Evolutionary conservation across 768 basidiomycete genomes (phyloP).

Genomic region (Cystobasidium onofrii): DNA sequence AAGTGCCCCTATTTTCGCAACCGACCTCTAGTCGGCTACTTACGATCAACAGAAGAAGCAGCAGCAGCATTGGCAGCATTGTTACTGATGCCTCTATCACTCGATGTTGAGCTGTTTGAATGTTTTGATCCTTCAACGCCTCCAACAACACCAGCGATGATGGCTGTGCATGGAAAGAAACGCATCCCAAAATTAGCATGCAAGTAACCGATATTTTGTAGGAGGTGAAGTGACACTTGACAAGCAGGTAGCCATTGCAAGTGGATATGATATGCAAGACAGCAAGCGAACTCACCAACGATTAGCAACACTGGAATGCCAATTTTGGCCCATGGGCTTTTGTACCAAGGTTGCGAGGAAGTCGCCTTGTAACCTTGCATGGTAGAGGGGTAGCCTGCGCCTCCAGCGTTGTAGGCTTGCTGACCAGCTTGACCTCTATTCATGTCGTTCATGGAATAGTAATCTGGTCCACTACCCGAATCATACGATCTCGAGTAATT

Average conservation of each 20-base stretch:
- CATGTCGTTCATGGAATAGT: background rate
- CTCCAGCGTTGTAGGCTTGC: background rate
- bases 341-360: slow-evolving; percentile 16
- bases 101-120: background rate
- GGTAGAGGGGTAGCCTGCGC: background rate
- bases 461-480: background rate
- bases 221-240: background rate
- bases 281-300: background rate
- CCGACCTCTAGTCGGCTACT: background rate
- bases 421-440: background rate
- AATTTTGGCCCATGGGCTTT: slow-evolving; percentile 23
- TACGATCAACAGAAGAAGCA: slow-evolving; percentile 5
- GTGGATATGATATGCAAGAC: too few relatives aligned
- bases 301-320: slow-evolving; percentile 22
- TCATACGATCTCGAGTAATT: slow-evolving; percentile 1
- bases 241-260: too few relatives aligned
- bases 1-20: background rate
- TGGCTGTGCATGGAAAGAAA: slow-evolving; percentile 5
- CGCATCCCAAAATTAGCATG: slow-evolving; percentile 2
- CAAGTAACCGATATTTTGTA: background rate
- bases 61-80: slow-evolving; percentile 15
- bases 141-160: slow-evolving; percentile 12
- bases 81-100: slow-evolving; percentile 6
- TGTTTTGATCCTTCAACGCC: slow-evolving; percentile 11
- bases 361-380: background rate